phyloP scores from a whole-genome alignment of 495 filamentous ascomycete genomes.

The Halenospora varia region DNA sequence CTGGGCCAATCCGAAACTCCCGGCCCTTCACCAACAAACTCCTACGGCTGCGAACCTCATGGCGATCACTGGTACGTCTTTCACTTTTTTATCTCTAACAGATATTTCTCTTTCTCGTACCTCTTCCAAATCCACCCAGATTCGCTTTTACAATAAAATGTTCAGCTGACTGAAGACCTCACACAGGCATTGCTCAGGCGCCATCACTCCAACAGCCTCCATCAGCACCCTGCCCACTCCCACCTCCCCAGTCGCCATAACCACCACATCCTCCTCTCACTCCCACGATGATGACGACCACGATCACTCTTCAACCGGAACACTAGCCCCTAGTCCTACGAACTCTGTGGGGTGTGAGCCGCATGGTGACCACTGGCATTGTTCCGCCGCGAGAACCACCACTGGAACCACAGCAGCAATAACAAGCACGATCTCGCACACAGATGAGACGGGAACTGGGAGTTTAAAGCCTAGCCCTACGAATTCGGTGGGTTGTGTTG shows the following conservation, averaged over 20 bases:
- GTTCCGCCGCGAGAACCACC: neutral
- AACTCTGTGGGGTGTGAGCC: neutral
- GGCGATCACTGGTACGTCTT: conserved; percentile 27
- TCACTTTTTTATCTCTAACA: too few relatives aligned
- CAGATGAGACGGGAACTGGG: too few relatives aligned
- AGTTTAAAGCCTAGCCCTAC: too few relatives aligned
- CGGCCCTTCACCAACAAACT: conserved; percentile 30
- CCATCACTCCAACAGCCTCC: neutral
- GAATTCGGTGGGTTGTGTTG: too few relatives aligned
- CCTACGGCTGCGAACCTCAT: conserved; percentile 31
- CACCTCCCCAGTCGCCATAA: neutral
- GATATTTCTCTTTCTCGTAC: neutral
- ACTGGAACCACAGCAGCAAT: neutral
- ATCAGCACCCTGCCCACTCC: neutral
- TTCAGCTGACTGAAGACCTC: too few relatives aligned
- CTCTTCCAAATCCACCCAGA: conserved; percentile 18
- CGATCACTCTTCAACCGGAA: neutral
- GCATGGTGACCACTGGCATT: neutral
- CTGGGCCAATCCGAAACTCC: neutral
- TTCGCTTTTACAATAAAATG: too few relatives aligned
- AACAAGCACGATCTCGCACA: too few relatives aligned
- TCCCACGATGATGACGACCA: neutral
- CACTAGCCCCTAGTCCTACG: neutral
- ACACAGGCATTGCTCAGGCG: neutral
- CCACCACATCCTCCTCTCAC: neutral